These are phyloP conservation scores for Liriodendron chinense DNA, from an alignment of 164 flowering plant species.

Conservation along the genomic window DNA sequence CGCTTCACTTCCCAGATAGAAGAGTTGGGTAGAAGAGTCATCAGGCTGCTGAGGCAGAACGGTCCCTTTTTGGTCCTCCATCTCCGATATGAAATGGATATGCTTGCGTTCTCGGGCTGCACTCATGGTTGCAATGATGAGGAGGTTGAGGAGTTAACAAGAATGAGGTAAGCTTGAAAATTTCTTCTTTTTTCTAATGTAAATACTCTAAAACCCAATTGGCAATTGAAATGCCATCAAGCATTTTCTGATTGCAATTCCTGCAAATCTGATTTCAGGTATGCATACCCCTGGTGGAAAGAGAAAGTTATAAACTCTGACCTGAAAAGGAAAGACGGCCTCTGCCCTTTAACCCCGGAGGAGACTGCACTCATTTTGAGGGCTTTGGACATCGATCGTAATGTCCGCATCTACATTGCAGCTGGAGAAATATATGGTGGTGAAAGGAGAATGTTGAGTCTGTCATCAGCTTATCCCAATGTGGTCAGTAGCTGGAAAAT, in stretches of 20 bases:
- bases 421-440: constrained; percentile 93
- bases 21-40: constrained; percentile 75
- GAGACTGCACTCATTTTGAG: constrained; percentile 72
- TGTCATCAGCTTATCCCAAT: constrained; percentile 65
- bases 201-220: not conserved
- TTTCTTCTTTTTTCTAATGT: not conserved
- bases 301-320: constrained; percentile 81
- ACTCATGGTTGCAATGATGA: constrained; percentile 77
- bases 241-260: not conserved
- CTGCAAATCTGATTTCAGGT: constrained; percentile 33
- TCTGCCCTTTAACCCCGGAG: constrained; percentile 89
- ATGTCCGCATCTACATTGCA: constrained; percentile 68
- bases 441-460: constrained; percentile 60
- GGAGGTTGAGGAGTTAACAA: constrained; percentile 84
- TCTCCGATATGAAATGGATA: constrained; percentile 98
- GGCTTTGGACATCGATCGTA: constrained; percentile 65
- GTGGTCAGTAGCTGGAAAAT: constrained; percentile 50
- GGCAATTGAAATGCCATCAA: not conserved
- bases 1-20: constrained; percentile 85
- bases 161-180: constrained; percentile 64
- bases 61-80: constrained; percentile 93
- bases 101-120: constrained; percentile 96
- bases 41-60: constrained; percentile 58
- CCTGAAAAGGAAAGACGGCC: constrained; percentile 74
- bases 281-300: constrained; percentile 97